phyloP scores from a whole-genome alignment of 805 yeast species.

The Spencermartinsiella europaea region DNA sequence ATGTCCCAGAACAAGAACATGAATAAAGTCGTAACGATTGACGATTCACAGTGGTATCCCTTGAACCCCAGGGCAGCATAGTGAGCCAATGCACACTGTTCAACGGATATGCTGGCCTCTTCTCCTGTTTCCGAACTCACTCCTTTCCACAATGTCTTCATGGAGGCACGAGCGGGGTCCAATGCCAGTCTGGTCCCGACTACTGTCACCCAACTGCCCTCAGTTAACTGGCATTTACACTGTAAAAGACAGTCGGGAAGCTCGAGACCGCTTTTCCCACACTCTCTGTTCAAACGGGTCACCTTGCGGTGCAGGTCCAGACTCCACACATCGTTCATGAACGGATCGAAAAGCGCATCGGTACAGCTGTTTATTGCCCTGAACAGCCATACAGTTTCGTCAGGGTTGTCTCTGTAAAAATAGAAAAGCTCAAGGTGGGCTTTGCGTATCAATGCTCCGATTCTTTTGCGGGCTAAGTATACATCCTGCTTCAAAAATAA shows the following conservation, averaged over 20 bases:
- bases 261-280: not conserved
- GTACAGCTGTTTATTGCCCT: conserved; percentile 25
- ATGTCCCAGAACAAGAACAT: conserved; percentile 29
- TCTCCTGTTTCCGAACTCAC: conserved; percentile 2
- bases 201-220: not conserved
- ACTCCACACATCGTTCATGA: conserved; percentile 16
- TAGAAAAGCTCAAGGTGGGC: conserved; percentile 23
- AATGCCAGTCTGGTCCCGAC: conserved; percentile 6
- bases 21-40: conserved; percentile 28
- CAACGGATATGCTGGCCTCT: conserved; percentile 25
- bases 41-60: conserved; percentile 35
- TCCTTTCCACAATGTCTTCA: conserved; percentile 3
- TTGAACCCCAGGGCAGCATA: conserved; percentile 28
- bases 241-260: not conserved
- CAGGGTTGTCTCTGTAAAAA: conserved; percentile 15
- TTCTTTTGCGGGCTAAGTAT: not conserved
- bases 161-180: conserved; percentile 5
- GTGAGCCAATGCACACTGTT: conserved; percentile 29
- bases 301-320: conserved; percentile 26
- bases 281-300: conserved; percentile 5
- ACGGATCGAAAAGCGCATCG: conserved; percentile 21
- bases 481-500: not conserved
- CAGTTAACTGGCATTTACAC: not conserved
- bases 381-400: conserved; percentile 19
- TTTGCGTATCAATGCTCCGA: conserved; percentile 17